Percentiles rank a stretch among this genome's conserved stretches.
Evolutionary conservation across 495 filamentous ascomycete species (phyloP).

Genomic region (Lasiosphaeria miniovina): DNA sequence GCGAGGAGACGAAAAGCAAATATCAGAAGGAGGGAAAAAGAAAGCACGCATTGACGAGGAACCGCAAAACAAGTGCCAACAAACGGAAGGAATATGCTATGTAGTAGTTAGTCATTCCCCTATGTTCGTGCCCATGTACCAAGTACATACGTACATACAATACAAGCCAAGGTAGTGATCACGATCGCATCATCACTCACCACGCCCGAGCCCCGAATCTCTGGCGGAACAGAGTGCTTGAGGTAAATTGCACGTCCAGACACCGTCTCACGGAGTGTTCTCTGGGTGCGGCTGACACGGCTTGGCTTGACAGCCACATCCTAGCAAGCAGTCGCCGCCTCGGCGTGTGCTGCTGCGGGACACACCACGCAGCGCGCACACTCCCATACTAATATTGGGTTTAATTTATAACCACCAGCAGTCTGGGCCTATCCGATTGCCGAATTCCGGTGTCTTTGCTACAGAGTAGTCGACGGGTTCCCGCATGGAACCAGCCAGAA

Average conservation of each 20-base stretch:
- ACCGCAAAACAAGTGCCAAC: no score
- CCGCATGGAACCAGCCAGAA: no score
- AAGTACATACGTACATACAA: no score
- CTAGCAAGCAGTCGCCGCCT: background rate
- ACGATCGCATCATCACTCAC: no score
- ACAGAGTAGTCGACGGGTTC: no score
- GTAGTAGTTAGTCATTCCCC: no score
- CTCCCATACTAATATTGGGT: background rate
- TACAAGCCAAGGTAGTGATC: no score
- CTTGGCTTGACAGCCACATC: background rate
- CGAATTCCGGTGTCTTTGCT: constrained; percentile 18
- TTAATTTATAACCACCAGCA: background rate
- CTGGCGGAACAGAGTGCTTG: no score
- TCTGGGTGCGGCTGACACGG: background rate
- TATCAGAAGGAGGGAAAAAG: background rate
- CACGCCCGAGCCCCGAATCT: no score
- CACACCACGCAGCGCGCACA: background rate
- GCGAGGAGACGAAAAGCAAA: background rate
- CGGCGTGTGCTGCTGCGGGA: background rate
- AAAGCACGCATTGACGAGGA: background rate
- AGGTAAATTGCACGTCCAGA: background rate
- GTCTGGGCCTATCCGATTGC: constrained; percentile 20
- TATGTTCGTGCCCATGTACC: no score
- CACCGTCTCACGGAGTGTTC: background rate
- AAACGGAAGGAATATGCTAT: no score